Evolutionary conservation across 768 basidiomycete species (phyloP), one percentile per base, ranked within the genome.

Genomic region (Floccularia luteovirens): DNA sequence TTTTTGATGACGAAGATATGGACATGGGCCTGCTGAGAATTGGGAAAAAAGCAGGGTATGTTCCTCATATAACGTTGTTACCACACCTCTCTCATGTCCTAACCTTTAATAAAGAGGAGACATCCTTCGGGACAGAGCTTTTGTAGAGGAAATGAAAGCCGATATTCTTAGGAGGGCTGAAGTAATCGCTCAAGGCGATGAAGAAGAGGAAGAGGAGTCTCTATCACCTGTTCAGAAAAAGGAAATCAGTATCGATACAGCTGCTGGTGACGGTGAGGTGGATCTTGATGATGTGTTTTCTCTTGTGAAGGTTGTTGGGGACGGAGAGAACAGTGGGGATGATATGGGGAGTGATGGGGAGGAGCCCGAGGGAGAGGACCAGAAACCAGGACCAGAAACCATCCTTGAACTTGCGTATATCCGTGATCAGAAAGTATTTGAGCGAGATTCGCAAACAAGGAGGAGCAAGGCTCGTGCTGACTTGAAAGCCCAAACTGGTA

Each of bases 101-200:
- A 19, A 31, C 30, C 16, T 27, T 38, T 31, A 24, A 31, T 36
- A 21, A 36, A 77, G 78, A 17, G 67, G 70, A 24, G 70, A 77
- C 21, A 50, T 75, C 11, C 54, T 79, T 5, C 67, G 69, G 11
- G 85, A 91, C 49, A 70, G 68, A 4, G 58, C 66, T 1, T 74
- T 74, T 51, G 67, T 76, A n/a, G 79, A 80, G 30, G 63, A 81
- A 47, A 83, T 92, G 75, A 91, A 93, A 52, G 76, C 77, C 1
- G 82, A 86, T 39, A 92, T 92, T 48, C 66, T 92, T 11, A 75
- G 87, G 20, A 72, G 84, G 3, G 82, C 77, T 0, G 83, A 91
- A 50, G 75, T 67, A 13, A 71, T 81, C 25, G 69, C 71, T 0
- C 75, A 74, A 32, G 32, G 20, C 32, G 32, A 34, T 17, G 32